Percentiles rank a stretch among this genome's conserved stretches.
Conservation (phyloP, 139 green algal genomes). For the Edaphochlamys debaryana region DNA sequence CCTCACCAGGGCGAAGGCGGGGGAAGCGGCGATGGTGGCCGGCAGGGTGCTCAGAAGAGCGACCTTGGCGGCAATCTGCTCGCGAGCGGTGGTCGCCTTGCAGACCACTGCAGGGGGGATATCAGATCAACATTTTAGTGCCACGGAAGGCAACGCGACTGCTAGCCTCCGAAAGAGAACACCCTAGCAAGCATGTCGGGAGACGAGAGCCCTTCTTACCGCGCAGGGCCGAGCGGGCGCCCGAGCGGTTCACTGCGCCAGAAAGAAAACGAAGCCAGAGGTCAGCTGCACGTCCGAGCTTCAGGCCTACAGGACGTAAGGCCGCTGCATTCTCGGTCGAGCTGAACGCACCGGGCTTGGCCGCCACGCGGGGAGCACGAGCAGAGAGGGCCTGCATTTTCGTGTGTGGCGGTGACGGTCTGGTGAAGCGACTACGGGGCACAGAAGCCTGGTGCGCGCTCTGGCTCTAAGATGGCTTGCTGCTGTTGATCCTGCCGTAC, state of each 20-base stretch:
- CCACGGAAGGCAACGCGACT: too few species aligned
- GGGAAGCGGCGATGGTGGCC: slow-evolving; percentile 54
- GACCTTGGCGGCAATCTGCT: slow-evolving; percentile 59
- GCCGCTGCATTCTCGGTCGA: too few species aligned
- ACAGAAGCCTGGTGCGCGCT: background rate
- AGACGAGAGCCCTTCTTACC: background rate
- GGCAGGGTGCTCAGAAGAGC: slow-evolving; percentile 49
- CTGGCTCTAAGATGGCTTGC: too few species aligned
- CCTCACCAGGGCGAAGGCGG: slow-evolving; percentile 71
- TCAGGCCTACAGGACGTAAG: too few species aligned
- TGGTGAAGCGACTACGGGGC: background rate
- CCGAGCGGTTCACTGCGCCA: slow-evolving; percentile 33
- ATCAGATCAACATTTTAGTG: background rate
- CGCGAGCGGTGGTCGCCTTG: slow-evolving; percentile 39
- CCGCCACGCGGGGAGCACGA: slow-evolving; percentile 33
- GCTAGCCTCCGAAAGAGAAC: too few species aligned
- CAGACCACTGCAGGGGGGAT: slow-evolving; percentile 56
- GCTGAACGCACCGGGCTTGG: slow-evolving; percentile 43
- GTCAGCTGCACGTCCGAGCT: too few species aligned
- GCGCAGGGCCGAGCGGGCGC: slow-evolving; percentile 26
- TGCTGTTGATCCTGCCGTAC: too few species aligned
- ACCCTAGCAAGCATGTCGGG: too few species aligned
- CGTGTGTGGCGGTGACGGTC: background rate
- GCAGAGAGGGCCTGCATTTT: slow-evolving; percentile 44
- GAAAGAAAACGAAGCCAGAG: background rate